phyloP scores from a whole-genome alignment of 371 early-diverging fungal species.

The Apophysomyces variabilis region DNA sequence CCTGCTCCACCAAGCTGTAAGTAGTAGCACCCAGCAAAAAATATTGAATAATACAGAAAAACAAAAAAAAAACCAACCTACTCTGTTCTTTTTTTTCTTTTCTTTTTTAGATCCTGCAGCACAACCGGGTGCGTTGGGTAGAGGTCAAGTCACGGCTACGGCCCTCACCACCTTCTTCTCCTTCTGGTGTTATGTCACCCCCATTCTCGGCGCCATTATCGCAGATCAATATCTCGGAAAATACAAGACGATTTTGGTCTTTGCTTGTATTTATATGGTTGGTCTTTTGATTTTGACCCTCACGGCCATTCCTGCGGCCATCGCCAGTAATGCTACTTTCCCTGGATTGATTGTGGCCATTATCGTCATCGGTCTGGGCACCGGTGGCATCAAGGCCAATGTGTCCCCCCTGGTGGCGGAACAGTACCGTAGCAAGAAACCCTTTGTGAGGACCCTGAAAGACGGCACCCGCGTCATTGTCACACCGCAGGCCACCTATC shows the following conservation, averaged over 20 bases:
- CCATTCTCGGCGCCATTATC: conserved; percentile 82
- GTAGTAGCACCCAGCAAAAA: neutral
- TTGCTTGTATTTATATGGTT: conserved; percentile 68
- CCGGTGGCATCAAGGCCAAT: conserved; percentile 59
- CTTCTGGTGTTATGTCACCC: conserved; percentile 81
- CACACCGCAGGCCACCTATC: conserved; percentile 35
- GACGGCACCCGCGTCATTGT: conserved; percentile 31
- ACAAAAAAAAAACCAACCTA: too few relatives aligned
- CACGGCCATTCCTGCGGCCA: conserved; percentile 61
- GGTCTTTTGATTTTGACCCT: conserved; percentile 73
- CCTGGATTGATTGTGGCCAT: conserved; percentile 70
- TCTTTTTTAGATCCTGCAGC: conserved; percentile 39
- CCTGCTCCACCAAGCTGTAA: conserved; percentile 48
- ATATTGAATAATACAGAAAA: too few relatives aligned
- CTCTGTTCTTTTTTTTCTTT: neutral
- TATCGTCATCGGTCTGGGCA: conserved; percentile 71
- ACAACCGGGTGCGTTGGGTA: conserved; percentile 51
- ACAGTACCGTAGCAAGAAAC: conserved; percentile 37
- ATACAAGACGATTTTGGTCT: conserved; percentile 78
- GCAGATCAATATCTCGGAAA: conserved; percentile 87
- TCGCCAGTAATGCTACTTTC: conserved; percentile 58
- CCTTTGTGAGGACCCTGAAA: conserved; percentile 38
- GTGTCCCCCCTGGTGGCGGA: conserved; percentile 54
- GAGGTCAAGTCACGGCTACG: conserved; percentile 60
- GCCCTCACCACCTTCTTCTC: conserved; percentile 78